phyloP scores from a whole-genome alignment of 2,329 filamentous ascomycete genomes.

The Grosmannia huntii region DNA sequence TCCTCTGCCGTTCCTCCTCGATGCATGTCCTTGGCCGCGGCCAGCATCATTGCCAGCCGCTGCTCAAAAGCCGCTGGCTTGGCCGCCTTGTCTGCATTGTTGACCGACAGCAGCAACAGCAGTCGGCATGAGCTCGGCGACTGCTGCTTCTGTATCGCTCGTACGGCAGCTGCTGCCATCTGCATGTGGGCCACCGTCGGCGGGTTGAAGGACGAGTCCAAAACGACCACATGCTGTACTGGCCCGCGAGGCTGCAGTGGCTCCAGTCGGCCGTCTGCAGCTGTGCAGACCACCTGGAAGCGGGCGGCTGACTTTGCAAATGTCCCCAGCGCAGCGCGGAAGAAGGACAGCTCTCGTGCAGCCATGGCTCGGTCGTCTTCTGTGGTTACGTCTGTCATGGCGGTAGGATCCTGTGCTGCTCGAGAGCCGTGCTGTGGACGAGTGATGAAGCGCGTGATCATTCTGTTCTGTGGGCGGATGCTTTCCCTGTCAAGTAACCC shows the following conservation, averaged over 20 bases:
- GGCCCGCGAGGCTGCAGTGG: not conserved
- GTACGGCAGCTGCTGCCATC: constrained; percentile 40
- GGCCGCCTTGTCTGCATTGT: constrained; percentile 54
- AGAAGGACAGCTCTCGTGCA: constrained; percentile 21
- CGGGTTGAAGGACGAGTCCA: constrained; percentile 59
- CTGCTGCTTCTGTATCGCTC: constrained; percentile 1
- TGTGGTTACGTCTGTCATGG: not conserved
- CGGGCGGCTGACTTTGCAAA: constrained; percentile 30
- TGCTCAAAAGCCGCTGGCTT: constrained; percentile 56
- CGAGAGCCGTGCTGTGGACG: not conserved
- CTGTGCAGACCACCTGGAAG: constrained; percentile 31
- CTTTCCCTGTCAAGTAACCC: not conserved
- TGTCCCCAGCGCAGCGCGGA: constrained; percentile 28
- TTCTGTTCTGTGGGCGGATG: not conserved
- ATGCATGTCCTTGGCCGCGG: constrained; percentile 47
- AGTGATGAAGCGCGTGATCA: not conserved
- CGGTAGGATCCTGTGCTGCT: not conserved
- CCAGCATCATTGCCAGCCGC: constrained; percentile 57
- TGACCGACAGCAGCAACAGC: constrained; percentile 46
- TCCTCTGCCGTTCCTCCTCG: not conserved
- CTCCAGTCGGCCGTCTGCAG: constrained; percentile 16
- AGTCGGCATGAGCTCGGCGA: constrained; percentile 23
- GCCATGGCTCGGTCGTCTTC: constrained; percentile 1
- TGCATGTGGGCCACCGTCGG: constrained; percentile 48
- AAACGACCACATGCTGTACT: constrained; percentile 32